These are phyloP conservation scores for Themeda triandra DNA, from an alignment of 176 grass and related monocot species.

Conservation along the genomic window DNA sequence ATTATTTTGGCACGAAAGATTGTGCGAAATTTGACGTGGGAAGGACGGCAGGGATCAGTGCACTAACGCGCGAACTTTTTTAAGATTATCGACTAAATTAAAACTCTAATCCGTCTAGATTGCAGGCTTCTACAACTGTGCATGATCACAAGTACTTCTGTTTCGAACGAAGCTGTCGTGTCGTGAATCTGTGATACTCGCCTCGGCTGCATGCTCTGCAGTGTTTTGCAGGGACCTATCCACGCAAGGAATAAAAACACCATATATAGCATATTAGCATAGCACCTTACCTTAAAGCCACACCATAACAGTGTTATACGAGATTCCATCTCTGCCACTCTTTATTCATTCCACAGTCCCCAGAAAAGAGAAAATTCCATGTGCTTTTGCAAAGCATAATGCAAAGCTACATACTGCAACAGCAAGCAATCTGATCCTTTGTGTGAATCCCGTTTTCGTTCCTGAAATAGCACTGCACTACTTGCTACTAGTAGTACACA, in stretches of 20 bases:
- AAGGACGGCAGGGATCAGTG: constrained; percentile 52
- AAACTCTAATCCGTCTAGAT: too few species aligned
- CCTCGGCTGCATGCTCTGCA: too few species aligned
- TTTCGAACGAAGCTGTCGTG: neutral
- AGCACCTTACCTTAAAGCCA: neutral
- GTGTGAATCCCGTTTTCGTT: neutral
- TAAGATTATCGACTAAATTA: too few species aligned
- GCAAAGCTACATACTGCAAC: neutral
- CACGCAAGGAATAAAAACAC: constrained; percentile 23
- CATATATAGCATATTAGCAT: neutral
- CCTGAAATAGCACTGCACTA: neutral
- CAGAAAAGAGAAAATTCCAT: constrained; percentile 15
- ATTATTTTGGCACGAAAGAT: constrained; percentile 35
- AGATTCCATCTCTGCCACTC: constrained; percentile 16
- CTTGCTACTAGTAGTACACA: neutral
- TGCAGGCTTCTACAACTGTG: too few species aligned
- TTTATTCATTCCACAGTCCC: neutral
- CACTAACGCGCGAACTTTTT: too few species aligned
- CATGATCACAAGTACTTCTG: too few species aligned
- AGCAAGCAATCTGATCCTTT: constrained; percentile 25
- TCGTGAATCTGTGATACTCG: neutral
- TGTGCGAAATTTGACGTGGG: constrained; percentile 46
- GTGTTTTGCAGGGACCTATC: neutral
- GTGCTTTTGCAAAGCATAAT: constrained; percentile 26
- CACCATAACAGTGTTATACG: neutral